Evolutionary conservation across 2,329 filamentous ascomycete genomes (phyloP).

Genomic region (Cladosporium velox): DNA sequence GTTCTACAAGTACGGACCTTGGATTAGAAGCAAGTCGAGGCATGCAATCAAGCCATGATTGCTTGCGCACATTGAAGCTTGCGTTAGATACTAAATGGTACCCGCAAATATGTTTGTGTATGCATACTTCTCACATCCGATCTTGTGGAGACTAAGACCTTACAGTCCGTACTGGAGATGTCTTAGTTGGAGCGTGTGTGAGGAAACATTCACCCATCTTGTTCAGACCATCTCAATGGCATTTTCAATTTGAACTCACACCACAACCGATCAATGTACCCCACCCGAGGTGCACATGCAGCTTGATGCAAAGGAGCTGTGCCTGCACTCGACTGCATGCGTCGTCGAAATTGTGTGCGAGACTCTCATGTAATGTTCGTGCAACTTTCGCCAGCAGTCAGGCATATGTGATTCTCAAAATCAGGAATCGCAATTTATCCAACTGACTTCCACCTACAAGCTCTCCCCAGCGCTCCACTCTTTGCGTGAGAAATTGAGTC

Average conservation of each 20-base stretch:
- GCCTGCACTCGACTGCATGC: neutral
- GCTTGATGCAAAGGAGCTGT: neutral
- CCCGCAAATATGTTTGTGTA: neutral
- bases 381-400: neutral
- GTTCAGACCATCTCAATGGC: neutral
- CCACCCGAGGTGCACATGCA: neutral
- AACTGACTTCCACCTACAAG: neutral
- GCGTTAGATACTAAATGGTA: neutral
- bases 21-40: slow-evolving; percentile 14
- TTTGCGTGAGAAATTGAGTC: neutral
- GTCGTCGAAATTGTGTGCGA: neutral
- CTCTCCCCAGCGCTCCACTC: neutral
- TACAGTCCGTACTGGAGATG: neutral
- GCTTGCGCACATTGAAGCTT: neutral
- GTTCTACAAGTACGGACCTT: slow-evolving; percentile 46
- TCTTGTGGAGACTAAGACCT: neutral
- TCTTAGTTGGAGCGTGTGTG: neutral
- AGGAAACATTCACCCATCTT: too few species aligned
- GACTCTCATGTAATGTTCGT: neutral
- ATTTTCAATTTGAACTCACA: neutral
- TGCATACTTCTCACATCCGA: neutral
- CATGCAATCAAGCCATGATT: slow-evolving; percentile 11
- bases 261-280: neutral
- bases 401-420: neutral
- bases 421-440: neutral